Evolutionary conservation across 2,329 filamentous ascomycete species (phyloP).

Genomic region (Phyllosticta citribraziliensis): DNA sequence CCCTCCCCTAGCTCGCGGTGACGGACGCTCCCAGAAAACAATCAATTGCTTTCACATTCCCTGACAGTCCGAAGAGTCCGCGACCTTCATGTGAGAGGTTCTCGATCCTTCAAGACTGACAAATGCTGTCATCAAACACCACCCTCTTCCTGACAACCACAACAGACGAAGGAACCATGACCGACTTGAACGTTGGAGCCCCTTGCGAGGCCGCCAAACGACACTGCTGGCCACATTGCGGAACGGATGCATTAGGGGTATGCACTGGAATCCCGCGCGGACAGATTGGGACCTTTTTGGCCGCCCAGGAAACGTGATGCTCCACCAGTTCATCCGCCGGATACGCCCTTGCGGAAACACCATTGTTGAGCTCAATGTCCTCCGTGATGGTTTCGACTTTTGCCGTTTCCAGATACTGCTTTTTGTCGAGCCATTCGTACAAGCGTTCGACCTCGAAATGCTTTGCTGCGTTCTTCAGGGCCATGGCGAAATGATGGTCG

Average conservation of each 20-base stretch:
- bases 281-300: neutral
- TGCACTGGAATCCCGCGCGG: neutral
- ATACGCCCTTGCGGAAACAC: neutral
- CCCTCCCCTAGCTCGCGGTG: too few relatives aligned
- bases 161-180: neutral
- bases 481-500: slow-evolving; percentile 21
- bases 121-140: neutral
- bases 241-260: neutral
- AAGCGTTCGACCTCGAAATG: slow-evolving; percentile 21
- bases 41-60: too few relatives aligned
- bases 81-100: neutral
- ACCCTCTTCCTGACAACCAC: neutral
- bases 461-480: slow-evolving; percentile 22
- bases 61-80: too few relatives aligned
- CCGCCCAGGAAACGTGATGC: neutral
- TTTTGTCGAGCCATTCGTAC: slow-evolving; percentile 23
- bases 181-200: neutral
- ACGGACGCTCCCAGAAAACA: too few relatives aligned
- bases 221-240: neutral
- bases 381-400: neutral
- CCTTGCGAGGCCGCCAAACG: neutral
- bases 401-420: slow-evolving; percentile 15
- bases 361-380: neutral
- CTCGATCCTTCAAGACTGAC: neutral
- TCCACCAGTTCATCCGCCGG: neutral